These are phyloP conservation scores for Tetrahymena elliotti DNA, from an alignment of 73 alveolate genomes.

Conservation along the genomic window DNA sequence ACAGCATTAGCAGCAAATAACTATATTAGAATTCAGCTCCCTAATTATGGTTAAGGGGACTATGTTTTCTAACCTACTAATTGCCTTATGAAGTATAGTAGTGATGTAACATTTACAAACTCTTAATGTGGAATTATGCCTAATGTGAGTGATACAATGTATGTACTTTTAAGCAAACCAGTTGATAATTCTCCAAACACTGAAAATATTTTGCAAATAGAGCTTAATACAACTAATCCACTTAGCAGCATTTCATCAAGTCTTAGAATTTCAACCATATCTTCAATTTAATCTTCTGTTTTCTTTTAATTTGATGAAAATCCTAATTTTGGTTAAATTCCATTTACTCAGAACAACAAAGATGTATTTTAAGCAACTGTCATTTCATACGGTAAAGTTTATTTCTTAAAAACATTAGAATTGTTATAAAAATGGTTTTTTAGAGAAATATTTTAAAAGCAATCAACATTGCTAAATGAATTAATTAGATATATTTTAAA, in stretches of 20 bases:
- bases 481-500: neutral
- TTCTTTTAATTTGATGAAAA: neutral
- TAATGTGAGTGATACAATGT: neutral
- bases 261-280: neutral
- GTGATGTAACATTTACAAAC: neutral
- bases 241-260: neutral
- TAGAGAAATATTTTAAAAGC: no score
- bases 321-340: neutral
- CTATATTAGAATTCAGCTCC: neutral
- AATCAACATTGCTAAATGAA: no score
- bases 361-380: neutral
- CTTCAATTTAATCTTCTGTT: neutral
- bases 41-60: neutral
- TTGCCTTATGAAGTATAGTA: neutral
- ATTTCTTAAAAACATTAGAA: no score
- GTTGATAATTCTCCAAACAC: neutral
- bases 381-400: neutral
- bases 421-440: no score
- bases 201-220: neutral
- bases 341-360: neutral
- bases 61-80: neutral
- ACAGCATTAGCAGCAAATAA: neutral
- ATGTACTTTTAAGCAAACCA: neutral
- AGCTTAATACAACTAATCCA: neutral
- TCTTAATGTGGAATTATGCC: neutral